Base-by-base conservation (phyloP, 768 basidiomycete genomes). In the Termitomyces sp. region DNA sequence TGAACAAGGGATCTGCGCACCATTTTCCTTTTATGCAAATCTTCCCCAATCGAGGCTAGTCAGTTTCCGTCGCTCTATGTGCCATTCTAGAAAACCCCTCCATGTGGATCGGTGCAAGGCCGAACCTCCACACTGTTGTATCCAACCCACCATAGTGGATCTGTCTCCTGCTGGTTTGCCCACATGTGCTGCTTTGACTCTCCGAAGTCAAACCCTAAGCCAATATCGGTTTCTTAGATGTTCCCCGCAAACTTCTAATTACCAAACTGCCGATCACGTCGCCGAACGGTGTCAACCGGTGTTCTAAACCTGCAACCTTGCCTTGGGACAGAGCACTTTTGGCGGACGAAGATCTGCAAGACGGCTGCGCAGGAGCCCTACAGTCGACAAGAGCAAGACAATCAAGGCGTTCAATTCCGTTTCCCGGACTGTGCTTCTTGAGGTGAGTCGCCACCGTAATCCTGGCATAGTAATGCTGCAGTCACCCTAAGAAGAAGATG, bases 231-330 rank as follows among this genome's bases (percentile, higher is more conserved):
- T 46, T 59, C 58, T 40, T 53, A 59, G 51, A 61, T 61, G 58
- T 59, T 61, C 44, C 55, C 62, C 62, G 58, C 58, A 50, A 38
- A 3, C 55, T 63, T 57, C 43, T 43, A 47, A 59, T 66, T 66
- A 66, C 54, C 32, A 58, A 63, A 61, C 44, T 61, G 64, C 64
- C 64, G 64, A 66, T 66, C 64, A 66, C 46, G 55, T 63, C 64
- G 64, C 64, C 57, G 30, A 28, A 44, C 16, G 47, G 50, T 41
- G 58, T 51, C 50, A 54, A 50, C 60, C 58, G 60, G 60, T 47
- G 18, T 64, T 64, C 50, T 53, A 61, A 59, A 35, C n/a, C n/a
- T 49, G 46, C 32, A 50, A 35, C 26, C 18, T 9, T 40, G 40
- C 41, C 6, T 10, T n/a, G 28, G 20, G 30, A 13, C 33, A 38